Evolutionary conservation across 1,284 basidiomycete species (phyloP), one percentile per base, ranked within the genome.

Genomic region (Abortiporus biennis): DNA sequence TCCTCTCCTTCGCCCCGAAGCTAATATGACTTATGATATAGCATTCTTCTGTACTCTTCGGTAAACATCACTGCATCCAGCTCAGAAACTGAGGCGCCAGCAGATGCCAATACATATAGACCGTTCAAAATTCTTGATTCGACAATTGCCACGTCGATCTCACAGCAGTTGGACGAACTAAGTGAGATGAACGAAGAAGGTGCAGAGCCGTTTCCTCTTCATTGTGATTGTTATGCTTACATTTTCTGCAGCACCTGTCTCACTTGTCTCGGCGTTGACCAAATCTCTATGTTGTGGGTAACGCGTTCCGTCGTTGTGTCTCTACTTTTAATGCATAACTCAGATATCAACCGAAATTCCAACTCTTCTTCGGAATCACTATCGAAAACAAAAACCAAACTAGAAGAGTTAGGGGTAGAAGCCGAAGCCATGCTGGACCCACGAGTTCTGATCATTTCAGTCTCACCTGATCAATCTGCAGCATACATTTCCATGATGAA

Each of bases 401-500:
- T 23, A 52, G 56, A 6, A 15, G 40, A 8, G n/a, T 16, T 25
- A 25, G 46, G 58, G 32, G 64, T 66, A 34, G 67, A 76, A 22
- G 61, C 71, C 4, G 57, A 69, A 34, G 60, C 69, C 25, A 64
- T 72, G n/a, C 65, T 75, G 2, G 86, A 92, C 56, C 84, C 92
- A 0, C 77, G 92, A 20, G 91, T 99, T 45, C 75, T 98, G 43
- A 78, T 99, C 45, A 69, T 99, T 40, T 94, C 92, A 43, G 92
- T 93, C 32, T 96, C 94, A 1, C 89, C 89, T 2, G 88, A 93
- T 63, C 73, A 85, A 13, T 85, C 89, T 5, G 78, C 84, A 1
- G 87, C 91, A 21, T 95, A 95, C 62, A 95, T 99, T 40, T 90
- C 95, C 9, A 82, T 99, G 61, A 99, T 99, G 96, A 99, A 99